Evolutionary conservation across 441 rosid genomes (phyloP), one percentile per base, ranked within the genome.

Genomic region (Sinapis alba): DNA sequence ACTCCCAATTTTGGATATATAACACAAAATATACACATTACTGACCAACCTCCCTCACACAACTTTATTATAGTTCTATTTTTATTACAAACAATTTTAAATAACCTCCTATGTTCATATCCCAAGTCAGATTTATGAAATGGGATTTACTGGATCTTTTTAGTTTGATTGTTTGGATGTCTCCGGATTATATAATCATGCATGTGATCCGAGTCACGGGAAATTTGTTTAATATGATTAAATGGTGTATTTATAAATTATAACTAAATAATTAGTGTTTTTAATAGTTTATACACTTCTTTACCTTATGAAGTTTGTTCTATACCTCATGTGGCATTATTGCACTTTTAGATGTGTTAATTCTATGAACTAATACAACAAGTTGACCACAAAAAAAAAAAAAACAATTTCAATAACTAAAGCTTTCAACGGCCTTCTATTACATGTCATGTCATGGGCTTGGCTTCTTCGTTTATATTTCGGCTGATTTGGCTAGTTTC

Each of bases 1-100:
- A 78, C 90, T 85, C 84, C 93, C 84, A 53, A 83, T 80, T 81
- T 82, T 78, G 80, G 88, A 68, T 83, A 88, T 65, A 65, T 47
- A 71, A 77, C 76, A 71, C 80, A 67, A 65, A 19, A 38, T 69
- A 75, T 75, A 81, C 77, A 71, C 32, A 30, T 21, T 54, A 77
- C 80, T 69, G 65, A 74, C 74, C 75, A 67, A 79, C 79, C 69
- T 72, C 70, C 65, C 21, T 38, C 59, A 30, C 50, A 34, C 63
- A 9, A 32, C 20, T 65, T 65, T 58, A 47, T 65, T 71, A 36
- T 28, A 56, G 3, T 56, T 4, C 7, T 21, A 18, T 38, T 63
- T 53, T 50, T 1, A 9, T 21, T 47, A 11, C 12, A 57, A 51
- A 9, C 56, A 18, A 18, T 50, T 50, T 50, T 16, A 18, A 8